Evolutionary conservation across 1,284 basidiomycete genomes (phyloP).

Genomic region (Taiwanofungus camphoratus): DNA sequence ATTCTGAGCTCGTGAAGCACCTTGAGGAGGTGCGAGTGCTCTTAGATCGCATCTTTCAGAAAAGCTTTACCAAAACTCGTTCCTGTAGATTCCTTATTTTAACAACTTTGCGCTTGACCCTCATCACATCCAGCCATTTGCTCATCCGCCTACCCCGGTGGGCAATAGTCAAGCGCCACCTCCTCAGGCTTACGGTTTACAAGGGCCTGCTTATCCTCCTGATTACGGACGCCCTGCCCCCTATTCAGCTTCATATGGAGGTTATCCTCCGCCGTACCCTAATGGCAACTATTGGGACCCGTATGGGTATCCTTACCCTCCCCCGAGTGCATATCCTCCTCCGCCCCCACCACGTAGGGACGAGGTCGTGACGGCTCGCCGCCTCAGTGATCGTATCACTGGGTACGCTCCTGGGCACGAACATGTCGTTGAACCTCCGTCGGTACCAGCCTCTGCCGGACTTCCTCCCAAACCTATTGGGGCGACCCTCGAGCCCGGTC

Average conservation of each 20-base stretch:
- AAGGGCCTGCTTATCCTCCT: conserved; percentile 45
- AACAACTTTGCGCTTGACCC: conserved; percentile 94
- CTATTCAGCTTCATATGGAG: conserved; percentile 40
- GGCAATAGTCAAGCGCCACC: conserved; percentile 65
- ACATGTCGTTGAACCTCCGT: conserved; percentile 32
- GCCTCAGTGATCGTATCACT: conserved; percentile 72
- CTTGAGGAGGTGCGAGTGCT: conserved; percentile 62
- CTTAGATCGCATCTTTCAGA: neutral
- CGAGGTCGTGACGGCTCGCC: conserved; percentile 47
- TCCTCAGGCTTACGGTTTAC: conserved; percentile 75
- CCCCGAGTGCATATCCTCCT: conserved; percentile 26
- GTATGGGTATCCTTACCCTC: conserved; percentile 36
- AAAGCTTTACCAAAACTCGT: no score
- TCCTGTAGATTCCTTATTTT: conserved; percentile 75
- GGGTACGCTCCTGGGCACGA: conserved; percentile 58
- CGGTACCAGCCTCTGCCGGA: conserved; percentile 57
- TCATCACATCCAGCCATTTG: conserved; percentile 82
- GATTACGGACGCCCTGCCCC: conserved; percentile 36
- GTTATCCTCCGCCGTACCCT: conserved; percentile 28
- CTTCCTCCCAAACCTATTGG: conserved; percentile 71
- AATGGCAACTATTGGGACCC: conserved; percentile 45
- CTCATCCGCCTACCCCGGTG: conserved; percentile 60
- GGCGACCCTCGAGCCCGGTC: conserved; percentile 51
- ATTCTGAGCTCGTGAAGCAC: conserved; percentile 70
- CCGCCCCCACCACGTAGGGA: conserved; percentile 46